A percentile compares a stretch with the other conserved stretches of the same genome.
Evolutionary conservation across 306 rosid species (phyloP).

Genomic region (Quercus bicolor): DNA sequence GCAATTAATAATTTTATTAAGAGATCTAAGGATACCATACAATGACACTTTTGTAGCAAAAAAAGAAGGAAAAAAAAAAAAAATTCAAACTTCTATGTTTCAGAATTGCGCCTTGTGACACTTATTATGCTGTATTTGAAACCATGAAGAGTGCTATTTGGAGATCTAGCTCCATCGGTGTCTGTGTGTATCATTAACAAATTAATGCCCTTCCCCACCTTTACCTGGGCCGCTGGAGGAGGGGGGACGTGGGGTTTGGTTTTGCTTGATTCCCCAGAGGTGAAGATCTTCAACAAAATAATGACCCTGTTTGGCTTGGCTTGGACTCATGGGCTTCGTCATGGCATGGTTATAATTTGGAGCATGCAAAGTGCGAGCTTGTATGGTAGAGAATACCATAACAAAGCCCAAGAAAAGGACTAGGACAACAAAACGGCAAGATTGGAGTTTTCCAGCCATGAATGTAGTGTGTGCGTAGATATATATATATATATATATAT

Average conservation of each 20-base stretch:
- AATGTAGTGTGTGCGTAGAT: background rate
- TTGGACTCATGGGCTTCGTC: background rate
- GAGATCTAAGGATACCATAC: too few species aligned
- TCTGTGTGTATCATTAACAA: background rate
- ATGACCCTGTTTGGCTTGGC: background rate
- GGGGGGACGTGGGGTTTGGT: too few species aligned
- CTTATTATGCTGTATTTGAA: too few species aligned
- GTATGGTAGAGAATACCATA: conserved; percentile 6
- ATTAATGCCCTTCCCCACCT: conserved; percentile 25
- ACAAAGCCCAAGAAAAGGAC: conserved; percentile 16
- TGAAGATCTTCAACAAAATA: conserved; percentile 15
- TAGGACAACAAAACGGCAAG: background rate
- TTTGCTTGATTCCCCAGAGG: conserved; percentile 27
- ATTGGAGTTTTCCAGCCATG: background rate
- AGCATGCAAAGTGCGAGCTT: conserved; percentile 19
- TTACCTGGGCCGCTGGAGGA: conserved; percentile 20
- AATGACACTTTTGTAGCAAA: too few species aligned
- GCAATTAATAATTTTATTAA: too few species aligned
- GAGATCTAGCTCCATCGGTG: background rate
- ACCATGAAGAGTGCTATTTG: too few species aligned
- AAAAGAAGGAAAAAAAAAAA: too few species aligned
- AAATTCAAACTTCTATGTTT: too few species aligned
- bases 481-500: too few species aligned
- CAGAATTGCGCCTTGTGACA: too few species aligned
- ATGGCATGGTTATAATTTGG: background rate